Conservation (phyloP, 192 early-diverging fungal species). For the Spizellomyces sp. region DNA sequence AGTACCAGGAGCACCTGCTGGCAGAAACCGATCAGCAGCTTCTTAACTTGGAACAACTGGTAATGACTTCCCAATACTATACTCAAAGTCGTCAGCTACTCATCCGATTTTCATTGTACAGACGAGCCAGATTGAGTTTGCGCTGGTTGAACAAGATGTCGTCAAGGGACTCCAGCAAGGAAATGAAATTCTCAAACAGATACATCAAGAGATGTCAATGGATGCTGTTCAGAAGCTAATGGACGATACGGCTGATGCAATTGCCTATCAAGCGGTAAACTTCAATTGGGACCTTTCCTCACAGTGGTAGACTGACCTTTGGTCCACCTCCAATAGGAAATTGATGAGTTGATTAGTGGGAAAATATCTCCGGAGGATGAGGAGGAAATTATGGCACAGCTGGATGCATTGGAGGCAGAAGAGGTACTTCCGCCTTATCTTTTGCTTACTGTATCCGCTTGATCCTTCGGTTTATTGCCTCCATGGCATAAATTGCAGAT, state of each 20-base stretch:
- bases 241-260: conserved; percentile 95
- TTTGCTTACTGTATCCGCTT: background rate
- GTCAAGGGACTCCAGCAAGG: conserved; percentile 82
- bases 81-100: too few species aligned
- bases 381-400: conserved; percentile 79
- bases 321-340: conserved; percentile 56
- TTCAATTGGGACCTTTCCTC: background rate
- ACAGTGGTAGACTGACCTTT: background rate
- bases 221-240: conserved; percentile 92
- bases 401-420: conserved; percentile 67
- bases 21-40: conserved; percentile 85
- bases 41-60: conserved; percentile 86
- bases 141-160: conserved; percentile 89
- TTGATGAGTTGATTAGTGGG: conserved; percentile 76
- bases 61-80: too few species aligned
- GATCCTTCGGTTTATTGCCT: too few species aligned
- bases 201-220: conserved; percentile 84
- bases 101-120: background rate
- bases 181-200: conserved; percentile 80
- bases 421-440: conserved; percentile 35
- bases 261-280: conserved; percentile 89
- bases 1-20: conserved; percentile 90
- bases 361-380: conserved; percentile 82
- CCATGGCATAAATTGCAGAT: background rate
- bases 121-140: conserved; percentile 85